Conservation (phyloP, 768 basidiomycete genomes). For the Dentipellis sp. region DNA sequence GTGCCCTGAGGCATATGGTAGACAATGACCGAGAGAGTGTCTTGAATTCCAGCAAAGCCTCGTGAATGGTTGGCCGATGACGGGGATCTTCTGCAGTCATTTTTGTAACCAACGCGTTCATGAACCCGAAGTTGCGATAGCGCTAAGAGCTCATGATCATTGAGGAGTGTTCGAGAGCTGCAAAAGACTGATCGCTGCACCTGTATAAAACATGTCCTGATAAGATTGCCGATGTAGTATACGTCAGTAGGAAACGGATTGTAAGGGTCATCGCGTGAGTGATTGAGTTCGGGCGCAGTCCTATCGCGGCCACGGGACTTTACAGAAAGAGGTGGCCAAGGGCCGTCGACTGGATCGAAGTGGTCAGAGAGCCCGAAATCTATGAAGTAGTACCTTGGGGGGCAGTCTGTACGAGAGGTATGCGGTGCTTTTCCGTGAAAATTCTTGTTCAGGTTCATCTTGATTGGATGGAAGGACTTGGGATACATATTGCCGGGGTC, state of each 20-base stretch:
- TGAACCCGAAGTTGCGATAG: not conserved
- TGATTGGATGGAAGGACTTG: not conserved
- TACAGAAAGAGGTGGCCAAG: not conserved
- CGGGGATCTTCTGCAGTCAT: not conserved
- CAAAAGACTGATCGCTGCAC: slow-evolving; percentile 3
- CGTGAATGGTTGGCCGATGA: not conserved
- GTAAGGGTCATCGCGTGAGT: not conserved
- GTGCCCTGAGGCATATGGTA: not conserved
- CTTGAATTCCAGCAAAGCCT: not conserved
- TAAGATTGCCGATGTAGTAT: slow-evolving; percentile 14
- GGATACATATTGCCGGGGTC: not conserved
- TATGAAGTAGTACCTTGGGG: slow-evolving; percentile 17
- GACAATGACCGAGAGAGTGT: not conserved
- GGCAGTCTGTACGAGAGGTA: slow-evolving; percentile 14
- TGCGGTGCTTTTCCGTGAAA: not conserved
- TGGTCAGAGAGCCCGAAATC: slow-evolving; percentile 18
- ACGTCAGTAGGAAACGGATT: slow-evolving; percentile 18
- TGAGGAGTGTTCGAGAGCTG: too few species aligned
- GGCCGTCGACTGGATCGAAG: slow-evolving; percentile 12
- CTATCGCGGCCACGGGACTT: slow-evolving; percentile 9
- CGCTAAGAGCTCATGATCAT: not conserved
- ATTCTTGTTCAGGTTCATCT: not conserved
- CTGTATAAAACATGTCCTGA: slow-evolving; percentile 7
- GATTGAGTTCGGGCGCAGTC: slow-evolving; percentile 15
- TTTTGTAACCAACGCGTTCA: not conserved